phyloP scores from a whole-genome alignment of 1,284 basidiomycete genomes.

The Apiotrichum siamense region DNA sequence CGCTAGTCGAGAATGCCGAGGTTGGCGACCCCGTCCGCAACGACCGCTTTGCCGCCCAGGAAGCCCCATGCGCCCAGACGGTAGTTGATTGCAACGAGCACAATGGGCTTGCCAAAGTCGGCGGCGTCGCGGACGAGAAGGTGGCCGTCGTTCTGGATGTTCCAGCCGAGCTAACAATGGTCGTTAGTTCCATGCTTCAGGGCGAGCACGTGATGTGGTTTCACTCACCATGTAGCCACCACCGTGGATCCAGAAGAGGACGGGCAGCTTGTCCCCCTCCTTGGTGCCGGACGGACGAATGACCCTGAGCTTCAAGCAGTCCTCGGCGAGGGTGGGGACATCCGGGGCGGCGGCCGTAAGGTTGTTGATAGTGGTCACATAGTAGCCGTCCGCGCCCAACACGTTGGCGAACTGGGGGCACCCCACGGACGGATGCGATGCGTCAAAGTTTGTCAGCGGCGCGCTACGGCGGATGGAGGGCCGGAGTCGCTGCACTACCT shows the following conservation, averaged over 20 bases:
- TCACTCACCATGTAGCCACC: conserved; percentile 21
- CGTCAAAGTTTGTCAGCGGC: conserved; percentile 11
- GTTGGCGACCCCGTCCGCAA: conserved; percentile 52
- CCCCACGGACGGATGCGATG: conserved; percentile 1
- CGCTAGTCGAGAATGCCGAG: conserved; percentile 50
- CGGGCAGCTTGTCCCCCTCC: conserved; percentile 25
- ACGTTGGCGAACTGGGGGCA: conserved; percentile 13
- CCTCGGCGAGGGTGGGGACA: conserved; percentile 16
- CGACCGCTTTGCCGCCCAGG: conserved; percentile 52
- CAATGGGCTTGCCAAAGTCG: conserved; percentile 45
- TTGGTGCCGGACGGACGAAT: conserved; percentile 16
- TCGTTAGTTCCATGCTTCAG: not conserved
- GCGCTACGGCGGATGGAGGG: conserved; percentile 48
- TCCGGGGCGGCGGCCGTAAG: not conserved
- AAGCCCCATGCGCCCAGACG: conserved; percentile 45
- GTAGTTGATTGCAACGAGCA: conserved; percentile 59
- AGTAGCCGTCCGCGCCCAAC: not conserved
- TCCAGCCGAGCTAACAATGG: conserved; percentile 15
- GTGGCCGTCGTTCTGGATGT: conserved; percentile 14
- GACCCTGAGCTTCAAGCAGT: conserved; percentile 27
- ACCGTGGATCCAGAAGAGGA: conserved; percentile 34
- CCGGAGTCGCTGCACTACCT: conserved; percentile 45
- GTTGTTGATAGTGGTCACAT: not conserved
- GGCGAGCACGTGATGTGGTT: not conserved
- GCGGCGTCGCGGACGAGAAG: conserved; percentile 6